These are phyloP conservation scores for Atkinsonella hypoxylon DNA, from an alignment of 2,329 filamentous ascomycete genomes.

Conservation along the genomic window DNA sequence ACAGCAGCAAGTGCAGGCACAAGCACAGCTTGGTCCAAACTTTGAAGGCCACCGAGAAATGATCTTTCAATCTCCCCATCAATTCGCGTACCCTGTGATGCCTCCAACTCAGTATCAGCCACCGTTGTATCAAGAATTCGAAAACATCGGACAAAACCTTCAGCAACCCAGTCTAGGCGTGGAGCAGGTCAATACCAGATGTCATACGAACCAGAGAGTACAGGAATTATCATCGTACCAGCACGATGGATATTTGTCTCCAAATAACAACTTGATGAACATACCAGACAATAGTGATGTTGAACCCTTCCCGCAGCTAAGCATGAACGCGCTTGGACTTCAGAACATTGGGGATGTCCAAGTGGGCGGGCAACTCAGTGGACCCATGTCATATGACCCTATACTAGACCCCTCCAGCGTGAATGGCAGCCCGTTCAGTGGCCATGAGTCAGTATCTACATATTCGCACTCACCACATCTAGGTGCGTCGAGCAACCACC, in stretches of 20 bases:
- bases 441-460: slow-evolving; percentile 23
- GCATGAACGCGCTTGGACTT: slow-evolving; percentile 20
- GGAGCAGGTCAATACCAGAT: slow-evolving; percentile 16
- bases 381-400: slow-evolving; percentile 16
- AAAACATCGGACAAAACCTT: slow-evolving; percentile 16
- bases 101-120: slow-evolving; percentile 15
- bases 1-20: not conserved
- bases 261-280: slow-evolving; percentile 13
- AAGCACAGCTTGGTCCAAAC: not conserved
- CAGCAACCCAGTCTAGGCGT: slow-evolving; percentile 15
- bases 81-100: slow-evolving; percentile 17
- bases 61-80: slow-evolving; percentile 10
- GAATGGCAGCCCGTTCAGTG: slow-evolving; percentile 24
- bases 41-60: slow-evolving; percentile 2
- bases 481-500: slow-evolving; percentile 7
- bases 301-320: slow-evolving; percentile 19
- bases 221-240: slow-evolving; percentile 14
- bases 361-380: slow-evolving; percentile 14
- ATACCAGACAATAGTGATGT: slow-evolving; percentile 15
- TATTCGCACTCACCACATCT: slow-evolving; percentile 23
- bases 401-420: slow-evolving; percentile 21
- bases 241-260: slow-evolving; percentile 13
- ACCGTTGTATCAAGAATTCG: slow-evolving; percentile 17
- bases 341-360: slow-evolving; percentile 14
- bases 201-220: slow-evolving; percentile 12